Evolutionary conservation across 1,284 basidiomycete genomes (phyloP), one percentile per base, ranked within the genome.

Genomic region (Coniferiporia weirii): DNA sequence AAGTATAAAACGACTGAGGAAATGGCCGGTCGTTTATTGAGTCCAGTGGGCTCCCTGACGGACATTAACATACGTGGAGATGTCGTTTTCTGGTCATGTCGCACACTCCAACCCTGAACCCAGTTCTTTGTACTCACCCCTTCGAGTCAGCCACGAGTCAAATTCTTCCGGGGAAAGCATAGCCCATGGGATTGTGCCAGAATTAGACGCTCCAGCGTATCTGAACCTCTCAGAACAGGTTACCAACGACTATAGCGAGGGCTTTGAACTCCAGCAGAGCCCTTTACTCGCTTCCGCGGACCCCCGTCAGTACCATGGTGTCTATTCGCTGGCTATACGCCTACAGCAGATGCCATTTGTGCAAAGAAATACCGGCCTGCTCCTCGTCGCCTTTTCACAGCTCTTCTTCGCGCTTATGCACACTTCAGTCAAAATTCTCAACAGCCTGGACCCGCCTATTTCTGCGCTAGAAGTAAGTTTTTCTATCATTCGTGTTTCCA

Each of bases 351-450:
- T n/a, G 27, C 20, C 49, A 20, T 46, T 55, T 20, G 17, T 55
- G 40, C 12, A 68, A 44, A 69, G 70, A 56, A 89, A 90, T 68
- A 70, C 76, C 1, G 88, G 87, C 12, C 68, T 91, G 56, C 70
- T 87, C 32, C 72, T 88, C 34, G 77, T 90, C 27, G 79, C 79
- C 19, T 70, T 72, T 1, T 73, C 84, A 9, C 82, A 88, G 67
- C 73, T 79, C 13, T 86, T 87, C 69, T 83, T 85, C 54, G 78
- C 84, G 6, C 65, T 78, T 20, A 83, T 84, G 78, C 81, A 81
- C 60, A 75, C 83, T 1, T 74, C 76, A 19, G 85, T 85, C 59
- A 88, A 88, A 70, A 75, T 75, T 54, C 68, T 88, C 62, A 81
- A 83, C 64, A 72, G 71, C 22, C 72, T 85, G 9, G 81, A 85